Evolutionary conservation across 352 stramenopile genomes (phyloP).

Genomic region (Globisporangium uncinulatum): DNA sequence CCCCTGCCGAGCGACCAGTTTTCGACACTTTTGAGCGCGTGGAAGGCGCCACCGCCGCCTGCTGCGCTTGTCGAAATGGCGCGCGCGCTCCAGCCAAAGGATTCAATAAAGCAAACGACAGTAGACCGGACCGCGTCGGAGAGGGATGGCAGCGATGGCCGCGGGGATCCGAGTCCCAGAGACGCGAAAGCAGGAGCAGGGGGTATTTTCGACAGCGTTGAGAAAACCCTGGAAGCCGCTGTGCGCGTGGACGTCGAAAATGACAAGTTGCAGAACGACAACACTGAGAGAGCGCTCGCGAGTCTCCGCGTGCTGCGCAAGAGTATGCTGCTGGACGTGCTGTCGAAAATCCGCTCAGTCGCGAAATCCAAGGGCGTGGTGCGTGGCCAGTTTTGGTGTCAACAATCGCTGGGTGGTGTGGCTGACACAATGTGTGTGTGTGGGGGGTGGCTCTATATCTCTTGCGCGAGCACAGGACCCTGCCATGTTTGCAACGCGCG

Average conservation of each 20-base stretch:
- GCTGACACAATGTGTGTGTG: background rate
- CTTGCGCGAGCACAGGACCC: constrained; percentile 22
- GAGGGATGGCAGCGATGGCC: background rate
- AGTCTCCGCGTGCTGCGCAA: constrained; percentile 47
- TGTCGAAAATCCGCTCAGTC: constrained; percentile 79
- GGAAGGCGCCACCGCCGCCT: constrained; percentile 28
- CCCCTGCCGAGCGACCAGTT: constrained; percentile 44
- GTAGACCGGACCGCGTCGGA: background rate
- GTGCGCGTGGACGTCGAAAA: constrained; percentile 1
- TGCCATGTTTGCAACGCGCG: constrained; percentile 35
- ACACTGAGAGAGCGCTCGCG: constrained; percentile 23
- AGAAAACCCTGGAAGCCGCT: no score
- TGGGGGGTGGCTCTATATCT: background rate
- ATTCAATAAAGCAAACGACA: background rate
- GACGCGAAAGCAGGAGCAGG: background rate
- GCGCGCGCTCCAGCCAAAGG: constrained; percentile 23
- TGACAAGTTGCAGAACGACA: constrained; percentile 2
- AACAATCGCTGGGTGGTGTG: no score
- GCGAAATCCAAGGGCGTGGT: constrained; percentile 66
- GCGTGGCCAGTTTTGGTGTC: background rate
- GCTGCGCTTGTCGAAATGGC: constrained; percentile 37
- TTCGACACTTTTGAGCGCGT: constrained; percentile 36
- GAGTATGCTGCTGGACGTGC: constrained; percentile 70
- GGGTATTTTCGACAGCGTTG: background rate
- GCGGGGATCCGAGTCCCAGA: background rate